Conservation (phyloP, 805 yeast species). For the Myxozyma neglecta region DNA sequence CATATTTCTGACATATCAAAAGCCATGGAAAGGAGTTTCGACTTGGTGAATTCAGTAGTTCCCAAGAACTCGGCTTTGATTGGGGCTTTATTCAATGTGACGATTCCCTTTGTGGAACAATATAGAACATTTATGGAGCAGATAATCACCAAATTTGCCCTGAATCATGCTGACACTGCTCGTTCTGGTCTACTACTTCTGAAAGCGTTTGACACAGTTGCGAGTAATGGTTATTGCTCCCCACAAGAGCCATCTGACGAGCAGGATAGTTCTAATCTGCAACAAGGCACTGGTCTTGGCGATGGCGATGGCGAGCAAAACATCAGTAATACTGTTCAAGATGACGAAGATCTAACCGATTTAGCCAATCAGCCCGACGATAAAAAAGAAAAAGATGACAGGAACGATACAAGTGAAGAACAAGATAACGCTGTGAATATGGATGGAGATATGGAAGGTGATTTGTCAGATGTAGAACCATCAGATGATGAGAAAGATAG, state of each 20-base stretch:
- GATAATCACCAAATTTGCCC: conserved; percentile 48
- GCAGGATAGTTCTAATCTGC: conserved; percentile 60
- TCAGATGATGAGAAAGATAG: conserved; percentile 94
- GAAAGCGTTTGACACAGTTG: conserved; percentile 56
- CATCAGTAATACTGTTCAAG: conserved; percentile 80
- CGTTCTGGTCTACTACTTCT: conserved; percentile 64
- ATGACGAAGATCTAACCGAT: conserved; percentile 86
- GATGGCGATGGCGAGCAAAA: conserved; percentile 88
- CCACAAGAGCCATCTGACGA: conserved; percentile 75
- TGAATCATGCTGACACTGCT: conserved; percentile 54
- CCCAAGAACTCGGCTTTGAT: conserved; percentile 41
- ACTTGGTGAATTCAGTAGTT: conserved; percentile 42
- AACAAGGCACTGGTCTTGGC: conserved; percentile 90
- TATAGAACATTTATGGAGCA: conserved; percentile 53
- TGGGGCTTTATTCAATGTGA: conserved; percentile 45
- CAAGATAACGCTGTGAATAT: conserved; percentile 87
- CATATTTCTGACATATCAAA: conserved; percentile 44
- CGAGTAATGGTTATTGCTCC: conserved; percentile 86
- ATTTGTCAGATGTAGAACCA: conserved; percentile 64
- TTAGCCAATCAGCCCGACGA: conserved; percentile 53
- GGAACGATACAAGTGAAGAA: conserved; percentile 57
- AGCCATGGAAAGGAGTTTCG: conserved; percentile 44
- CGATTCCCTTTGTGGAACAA: conserved; percentile 62
- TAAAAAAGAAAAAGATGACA: conserved; percentile 65
- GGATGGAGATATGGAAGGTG: conserved; percentile 97